Base-by-base conservation (phyloP, 2,329 filamentous ascomycete genomes). In the Colletotrichum melonis region DNA sequence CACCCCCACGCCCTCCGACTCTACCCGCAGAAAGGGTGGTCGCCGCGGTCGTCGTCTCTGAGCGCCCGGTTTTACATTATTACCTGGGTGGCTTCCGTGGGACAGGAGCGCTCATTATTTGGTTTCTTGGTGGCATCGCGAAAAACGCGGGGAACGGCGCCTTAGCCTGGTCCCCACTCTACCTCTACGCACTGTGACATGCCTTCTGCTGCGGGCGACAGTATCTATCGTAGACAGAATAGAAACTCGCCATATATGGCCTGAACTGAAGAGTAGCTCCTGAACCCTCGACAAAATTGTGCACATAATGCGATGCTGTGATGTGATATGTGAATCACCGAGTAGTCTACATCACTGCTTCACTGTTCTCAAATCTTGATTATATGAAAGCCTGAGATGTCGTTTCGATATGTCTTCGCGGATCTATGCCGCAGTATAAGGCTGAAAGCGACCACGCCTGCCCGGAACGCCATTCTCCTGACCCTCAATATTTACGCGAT, bases 1-100 rank as follows among this genome's bases (percentile, higher is more conserved):
- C 78, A 99, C 97, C 82, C 97, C 97, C 82, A 99, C 97, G 76
- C 97, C 97, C 82, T 99, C 97, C 87, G 97, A 99, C 89, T 98
- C 95, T 87, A 99, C 97, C 84, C 94, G 97, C 89, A 95, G 96
- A 91, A 99, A 99, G 95, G 97, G 97, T 91, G 97, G 97, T 98
- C 95, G 97, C 89, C 96, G 97, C 94, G 97, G 97, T 98, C 97
- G 97, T 90, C 96, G 97, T 98, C 94, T 99, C 88, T 99, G 90
- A 94, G 88, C 86, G 82, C 84, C 77, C 85, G 81, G 77, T 75
- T 74, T 72, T 52, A 74, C 69, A 64, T 73, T 74, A 49, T 63
- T 24, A 35, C 60, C 70, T 66, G 70, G 73, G 58, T 69, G 57
- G 67, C 55, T 60, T 57, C 58, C 42, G 42, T 49, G 78, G 79